Conservation (phyloP, 2,329 filamentous ascomycete genomes). For the Curvularia spicifera region DNA sequence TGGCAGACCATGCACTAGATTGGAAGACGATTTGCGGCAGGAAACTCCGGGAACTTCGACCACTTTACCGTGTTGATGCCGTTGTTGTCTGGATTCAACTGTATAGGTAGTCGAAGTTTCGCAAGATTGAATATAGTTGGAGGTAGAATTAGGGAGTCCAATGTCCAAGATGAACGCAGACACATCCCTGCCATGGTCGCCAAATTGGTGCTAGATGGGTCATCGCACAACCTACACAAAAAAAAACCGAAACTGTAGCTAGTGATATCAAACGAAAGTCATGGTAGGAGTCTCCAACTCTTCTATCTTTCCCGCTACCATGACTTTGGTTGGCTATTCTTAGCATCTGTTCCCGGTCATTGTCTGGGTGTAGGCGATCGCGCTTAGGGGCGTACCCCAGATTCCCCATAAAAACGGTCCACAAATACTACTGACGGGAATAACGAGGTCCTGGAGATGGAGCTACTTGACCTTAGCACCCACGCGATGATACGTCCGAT, state of each 20-base stretch:
- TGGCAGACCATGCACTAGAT: not conserved
- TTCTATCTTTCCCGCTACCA: not conserved
- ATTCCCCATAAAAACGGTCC: constrained; percentile 16
- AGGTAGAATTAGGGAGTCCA: not conserved
- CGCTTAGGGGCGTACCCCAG: constrained; percentile 22
- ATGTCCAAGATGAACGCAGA: not conserved
- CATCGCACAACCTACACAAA: not conserved
- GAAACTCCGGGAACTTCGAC: too few relatives aligned
- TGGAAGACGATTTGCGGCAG: not conserved
- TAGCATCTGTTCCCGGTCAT: not conserved
- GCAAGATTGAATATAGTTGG: not conserved
- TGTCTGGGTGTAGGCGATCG: not conserved
- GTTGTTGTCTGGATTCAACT: not conserved
- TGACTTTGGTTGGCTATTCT: not conserved
- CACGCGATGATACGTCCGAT: not conserved
- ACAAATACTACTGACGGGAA: constrained; percentile 13
- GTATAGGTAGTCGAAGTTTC: too few relatives aligned
- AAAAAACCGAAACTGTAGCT: not conserved
- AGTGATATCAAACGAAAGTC: not conserved
- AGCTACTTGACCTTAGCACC: not conserved
- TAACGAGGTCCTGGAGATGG: not conserved
- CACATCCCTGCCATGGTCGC: not conserved
- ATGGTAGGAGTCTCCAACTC: not conserved
- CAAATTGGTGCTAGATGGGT: not conserved
- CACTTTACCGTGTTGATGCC: too few relatives aligned